A percentile compares a stretch with the other conserved stretches of the same genome.
These are phyloP conservation scores for Perkinsus chesapeaki DNA, from an alignment of 169 alveolate genomes.

Conservation along the genomic window DNA sequence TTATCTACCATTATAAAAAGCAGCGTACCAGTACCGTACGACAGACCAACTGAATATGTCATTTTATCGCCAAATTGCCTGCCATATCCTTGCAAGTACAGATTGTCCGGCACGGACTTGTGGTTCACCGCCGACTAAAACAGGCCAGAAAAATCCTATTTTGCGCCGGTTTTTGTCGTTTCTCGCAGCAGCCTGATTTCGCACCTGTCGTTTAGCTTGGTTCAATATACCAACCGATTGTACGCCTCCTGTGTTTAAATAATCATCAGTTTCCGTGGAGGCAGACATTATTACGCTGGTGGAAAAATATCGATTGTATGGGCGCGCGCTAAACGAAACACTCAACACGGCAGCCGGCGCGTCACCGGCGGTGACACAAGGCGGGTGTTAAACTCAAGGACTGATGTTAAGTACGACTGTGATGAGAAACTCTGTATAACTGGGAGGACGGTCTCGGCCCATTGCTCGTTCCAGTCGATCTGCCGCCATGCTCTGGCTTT, in stretches of 20 bases:
- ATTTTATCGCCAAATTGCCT: neutral
- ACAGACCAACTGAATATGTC: neutral
- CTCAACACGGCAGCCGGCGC: neutral
- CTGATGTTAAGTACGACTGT: neutral
- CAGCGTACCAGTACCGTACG: neutral
- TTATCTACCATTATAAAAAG: neutral
- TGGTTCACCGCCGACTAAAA: neutral
- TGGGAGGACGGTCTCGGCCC: neutral
- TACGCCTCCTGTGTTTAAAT: neutral
- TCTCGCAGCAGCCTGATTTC: neutral
- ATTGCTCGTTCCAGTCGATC: neutral
- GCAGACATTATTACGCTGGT: neutral
- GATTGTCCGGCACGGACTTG: neutral
- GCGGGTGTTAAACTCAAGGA: neutral
- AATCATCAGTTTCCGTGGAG: neutral
- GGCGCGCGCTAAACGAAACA: neutral
- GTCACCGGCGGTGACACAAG: too few relatives aligned
- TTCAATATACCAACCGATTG: neutral
- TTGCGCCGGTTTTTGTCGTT: neutral
- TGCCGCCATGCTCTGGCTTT: neutral
- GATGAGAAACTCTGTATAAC: neutral
- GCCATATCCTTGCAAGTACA: neutral
- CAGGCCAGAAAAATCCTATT: neutral
- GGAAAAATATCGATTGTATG: neutral
- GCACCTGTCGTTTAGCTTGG: neutral